phyloP scores from a whole-genome alignment of 225 moss, liverwort and hornwort species.

The Ulota crispa region DNA sequence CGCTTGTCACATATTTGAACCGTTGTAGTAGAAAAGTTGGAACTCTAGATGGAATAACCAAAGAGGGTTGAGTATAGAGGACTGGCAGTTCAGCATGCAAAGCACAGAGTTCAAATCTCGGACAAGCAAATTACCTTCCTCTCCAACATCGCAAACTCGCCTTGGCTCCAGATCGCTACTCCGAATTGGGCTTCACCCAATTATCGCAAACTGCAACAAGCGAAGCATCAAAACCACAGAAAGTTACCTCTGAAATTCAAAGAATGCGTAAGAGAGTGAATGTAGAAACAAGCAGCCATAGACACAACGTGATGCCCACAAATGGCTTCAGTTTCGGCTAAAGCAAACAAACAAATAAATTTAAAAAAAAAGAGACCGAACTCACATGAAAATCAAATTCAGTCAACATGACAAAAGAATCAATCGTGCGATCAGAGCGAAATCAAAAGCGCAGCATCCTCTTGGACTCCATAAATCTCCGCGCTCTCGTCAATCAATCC shows the following conservation, averaged over 20 bases:
- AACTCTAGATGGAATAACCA: not conserved
- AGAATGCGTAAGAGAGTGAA: not conserved
- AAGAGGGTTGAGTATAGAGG: not conserved
- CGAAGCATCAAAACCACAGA: not conserved
- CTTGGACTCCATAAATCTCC: not conserved
- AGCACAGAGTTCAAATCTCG: not conserved
- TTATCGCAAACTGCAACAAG: slow-evolving; percentile 1
- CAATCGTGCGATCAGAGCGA: not conserved
- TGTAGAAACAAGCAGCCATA: not conserved
- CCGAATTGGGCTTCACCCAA: not conserved
- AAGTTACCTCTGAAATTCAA: not conserved
- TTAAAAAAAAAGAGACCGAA: not conserved
- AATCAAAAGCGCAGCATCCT: not conserved
- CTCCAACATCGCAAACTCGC: slow-evolving; percentile 14
- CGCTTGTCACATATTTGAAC: not conserved
- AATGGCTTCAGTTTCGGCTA: not conserved
- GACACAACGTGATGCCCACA: not conserved
- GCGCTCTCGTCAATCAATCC: not conserved
- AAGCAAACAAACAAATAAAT: not conserved
- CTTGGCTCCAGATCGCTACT: slow-evolving; percentile 22
- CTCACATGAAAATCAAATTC: slow-evolving; percentile 12
- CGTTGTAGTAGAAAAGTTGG: not conserved
- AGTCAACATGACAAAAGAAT: not conserved
- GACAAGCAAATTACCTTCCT: slow-evolving; percentile 7
- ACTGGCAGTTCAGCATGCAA: not conserved